Evolutionary conservation across 2,329 filamentous ascomycete species (phyloP), one percentile per base, ranked within the genome.

Genomic region (Colletotrichum endophyticum): DNA sequence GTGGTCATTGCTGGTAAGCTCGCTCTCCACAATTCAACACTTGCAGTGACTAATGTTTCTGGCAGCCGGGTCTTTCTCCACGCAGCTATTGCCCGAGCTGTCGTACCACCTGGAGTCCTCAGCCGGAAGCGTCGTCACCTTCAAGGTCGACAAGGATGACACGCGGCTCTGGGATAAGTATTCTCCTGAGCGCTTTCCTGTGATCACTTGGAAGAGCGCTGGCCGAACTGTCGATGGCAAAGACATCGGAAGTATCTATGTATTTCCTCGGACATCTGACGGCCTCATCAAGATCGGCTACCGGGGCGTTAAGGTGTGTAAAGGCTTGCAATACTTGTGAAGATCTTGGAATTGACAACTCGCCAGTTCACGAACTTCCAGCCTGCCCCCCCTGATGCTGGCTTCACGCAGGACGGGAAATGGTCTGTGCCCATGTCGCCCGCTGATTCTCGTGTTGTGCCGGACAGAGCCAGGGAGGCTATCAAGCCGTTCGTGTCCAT

Each of bases 1-100:
- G 83, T 82, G 5, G 81, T 88, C 56, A 77, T 88, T 39, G 86
- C 87, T 19, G 82, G 82, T 81, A 77, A 2, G 1, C 85, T 84
- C 59, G 16, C 86, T 86, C 2, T 73, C 28, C 5, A n/a, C 27
- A 11, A n/a, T n/a, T 3, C 53, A 6, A 9, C n/a, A 22, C 2
- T 15, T 16, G 9, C 44, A 25, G 9, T 25, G 22, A 22, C 59
- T 59, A 34, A 74, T 62, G 2, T 16, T 2, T 16, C 9, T 34
- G 9, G 6, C 15, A 83, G 82, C 82, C 28, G 82, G 82, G 8
- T 83, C 82, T 3, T 83, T 82, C 68, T 82, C 82, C 1, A 83
- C 82, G 3, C 82, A 83, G 62, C 72, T 80, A 4, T 66, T 80
- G 0, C 78, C 79, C 1, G 73, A 77, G 9, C 69, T 80, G 8